These are phyloP conservation scores for Pythium periplocum DNA, from an alignment of 352 stramenopile genomes.

Conservation along the genomic window DNA sequence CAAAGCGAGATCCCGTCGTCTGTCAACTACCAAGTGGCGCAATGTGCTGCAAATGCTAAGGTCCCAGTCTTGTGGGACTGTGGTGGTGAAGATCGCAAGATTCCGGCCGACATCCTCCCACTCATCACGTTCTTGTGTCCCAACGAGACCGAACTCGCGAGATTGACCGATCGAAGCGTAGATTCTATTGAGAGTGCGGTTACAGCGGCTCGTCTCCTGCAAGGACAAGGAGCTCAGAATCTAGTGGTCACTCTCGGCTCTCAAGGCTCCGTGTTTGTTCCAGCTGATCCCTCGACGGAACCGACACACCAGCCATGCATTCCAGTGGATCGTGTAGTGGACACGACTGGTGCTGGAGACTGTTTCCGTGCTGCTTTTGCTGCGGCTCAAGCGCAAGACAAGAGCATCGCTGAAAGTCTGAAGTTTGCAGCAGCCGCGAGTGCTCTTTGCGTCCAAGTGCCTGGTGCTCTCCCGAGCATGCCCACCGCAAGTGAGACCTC, in stretches of 20 bases:
- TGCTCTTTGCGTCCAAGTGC: conserved; percentile 58
- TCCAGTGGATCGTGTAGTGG: conserved; percentile 52
- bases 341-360: conserved; percentile 77
- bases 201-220: conserved; percentile 39
- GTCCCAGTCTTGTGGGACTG: conserved; percentile 77
- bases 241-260: conserved; percentile 67
- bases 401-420: conserved; percentile 46
- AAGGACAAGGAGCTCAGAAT: conserved; percentile 41
- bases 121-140: conserved; percentile 62
- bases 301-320: conserved; percentile 48
- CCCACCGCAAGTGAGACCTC: conserved; percentile 31
- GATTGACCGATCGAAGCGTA: conserved; percentile 32
- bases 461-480: conserved; percentile 65
- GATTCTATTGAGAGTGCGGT: conserved; percentile 44
- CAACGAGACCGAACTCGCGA: conserved; percentile 74
- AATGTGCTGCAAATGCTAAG: conserved; percentile 31
- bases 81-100: conserved; percentile 58
- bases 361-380: conserved; percentile 74
- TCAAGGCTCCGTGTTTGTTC: conserved; percentile 62
- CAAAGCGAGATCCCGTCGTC: conserved; percentile 63
- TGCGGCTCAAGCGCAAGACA: conserved; percentile 43
- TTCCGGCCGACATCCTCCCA: conserved; percentile 48
- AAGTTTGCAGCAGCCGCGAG: conserved; percentile 46
- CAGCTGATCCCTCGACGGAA: conserved; percentile 16
- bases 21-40: conserved; percentile 52